Conservation (phyloP, 306 rosid genomes). For the Rosa rugosa region DNA sequence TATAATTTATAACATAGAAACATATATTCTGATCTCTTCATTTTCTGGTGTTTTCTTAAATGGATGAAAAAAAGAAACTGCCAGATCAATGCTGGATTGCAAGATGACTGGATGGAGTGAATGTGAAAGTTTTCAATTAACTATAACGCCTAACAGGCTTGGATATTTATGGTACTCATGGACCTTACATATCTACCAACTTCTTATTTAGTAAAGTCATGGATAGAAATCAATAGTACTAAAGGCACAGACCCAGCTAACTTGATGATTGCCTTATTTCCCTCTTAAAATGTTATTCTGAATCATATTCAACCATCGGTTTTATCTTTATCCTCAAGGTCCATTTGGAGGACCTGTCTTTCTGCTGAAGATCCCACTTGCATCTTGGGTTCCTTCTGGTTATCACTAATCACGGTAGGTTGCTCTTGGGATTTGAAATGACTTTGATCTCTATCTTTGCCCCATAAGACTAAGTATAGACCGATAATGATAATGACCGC, state of each 20-base stretch:
- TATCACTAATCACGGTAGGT: not conserved
- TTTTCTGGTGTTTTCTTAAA: too few species aligned
- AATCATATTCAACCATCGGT: not conserved
- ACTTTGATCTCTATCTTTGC: constrained; percentile 38
- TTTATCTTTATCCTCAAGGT: not conserved
- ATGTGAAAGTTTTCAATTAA: too few species aligned
- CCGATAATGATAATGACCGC: constrained; percentile 36
- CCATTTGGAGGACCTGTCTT: constrained; percentile 13
- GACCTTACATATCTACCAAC: not conserved
- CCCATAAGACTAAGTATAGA: constrained; percentile 47
- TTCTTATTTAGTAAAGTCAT: not conserved
- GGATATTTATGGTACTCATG: not conserved
- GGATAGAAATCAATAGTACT: too few species aligned
- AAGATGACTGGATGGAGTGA: too few species aligned
- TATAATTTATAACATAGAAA: too few species aligned
- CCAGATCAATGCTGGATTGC: too few species aligned
- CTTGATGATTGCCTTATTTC: not conserved
- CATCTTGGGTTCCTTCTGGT: constrained; percentile 21
- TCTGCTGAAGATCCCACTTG: constrained; percentile 18
- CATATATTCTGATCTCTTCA: too few species aligned
- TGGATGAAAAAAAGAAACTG: too few species aligned
- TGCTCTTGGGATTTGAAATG: constrained; percentile 17
- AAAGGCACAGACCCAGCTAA: not conserved
- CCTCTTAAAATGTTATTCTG: not conserved
- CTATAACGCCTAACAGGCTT: too few species aligned